Percentiles rank a stretch among this genome's conserved stretches.
These are phyloP conservation scores for Globisporangium middletonii DNA, from an alignment of 352 stramenopile genomes.

Conservation along the genomic window DNA sequence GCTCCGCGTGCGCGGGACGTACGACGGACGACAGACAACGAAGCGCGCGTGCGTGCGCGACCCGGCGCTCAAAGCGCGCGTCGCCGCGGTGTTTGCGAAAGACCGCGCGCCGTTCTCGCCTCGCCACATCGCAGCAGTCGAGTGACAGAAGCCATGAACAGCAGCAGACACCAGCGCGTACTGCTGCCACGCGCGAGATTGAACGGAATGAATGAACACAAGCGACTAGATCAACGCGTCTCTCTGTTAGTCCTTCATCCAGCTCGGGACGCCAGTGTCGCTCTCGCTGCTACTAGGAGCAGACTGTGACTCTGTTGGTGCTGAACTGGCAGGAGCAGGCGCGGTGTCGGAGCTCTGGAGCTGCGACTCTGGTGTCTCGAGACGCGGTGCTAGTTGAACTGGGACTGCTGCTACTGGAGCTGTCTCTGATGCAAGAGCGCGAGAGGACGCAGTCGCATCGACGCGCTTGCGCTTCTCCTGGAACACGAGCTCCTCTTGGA, in stretches of 20 bases:
- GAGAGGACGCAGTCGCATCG: neutral
- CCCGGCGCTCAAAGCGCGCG: slow-evolving; percentile 28
- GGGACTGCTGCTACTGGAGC: neutral
- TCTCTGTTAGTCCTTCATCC: slow-evolving; percentile 31
- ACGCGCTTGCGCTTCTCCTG: slow-evolving; percentile 40
- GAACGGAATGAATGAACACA: neutral
- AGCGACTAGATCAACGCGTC: neutral
- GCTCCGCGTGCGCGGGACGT: slow-evolving; percentile 42
- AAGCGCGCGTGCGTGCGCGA: slow-evolving; percentile 25
- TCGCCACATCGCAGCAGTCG: slow-evolving; percentile 15
- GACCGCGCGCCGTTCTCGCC: slow-evolving; percentile 16
- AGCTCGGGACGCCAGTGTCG: slow-evolving; percentile 26
- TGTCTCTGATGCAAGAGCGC: neutral
- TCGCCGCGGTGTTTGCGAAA: slow-evolving; percentile 31
- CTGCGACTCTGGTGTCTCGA: neutral
- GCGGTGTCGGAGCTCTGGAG: neutral
- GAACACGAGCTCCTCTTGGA: slow-evolving; percentile 66
- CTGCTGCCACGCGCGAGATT: too few relatives aligned
- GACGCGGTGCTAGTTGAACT: neutral
- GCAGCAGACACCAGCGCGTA: neutral
- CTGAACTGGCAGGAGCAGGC: slow-evolving; percentile 3
- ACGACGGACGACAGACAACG: slow-evolving; percentile 17
- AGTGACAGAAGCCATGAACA: neutral
- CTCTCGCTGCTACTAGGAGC: slow-evolving; percentile 3
- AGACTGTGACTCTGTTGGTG: slow-evolving; percentile 1